These are phyloP conservation scores for Turritis glabra DNA, from an alignment of 345 rosid genomes.

Conservation along the genomic window DNA sequence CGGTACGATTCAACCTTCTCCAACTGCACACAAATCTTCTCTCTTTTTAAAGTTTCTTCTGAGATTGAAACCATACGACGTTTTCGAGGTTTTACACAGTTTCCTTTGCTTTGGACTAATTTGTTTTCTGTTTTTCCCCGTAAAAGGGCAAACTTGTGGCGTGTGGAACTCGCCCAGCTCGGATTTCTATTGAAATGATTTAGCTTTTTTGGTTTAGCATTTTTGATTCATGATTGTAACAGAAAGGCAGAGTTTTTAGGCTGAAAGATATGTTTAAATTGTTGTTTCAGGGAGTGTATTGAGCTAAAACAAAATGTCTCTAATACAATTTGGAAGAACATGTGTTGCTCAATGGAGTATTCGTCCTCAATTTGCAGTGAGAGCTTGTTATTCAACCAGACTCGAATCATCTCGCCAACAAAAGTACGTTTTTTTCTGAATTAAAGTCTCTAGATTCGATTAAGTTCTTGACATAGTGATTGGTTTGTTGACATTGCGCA, in stretches of 20 bases:
- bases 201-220: no score
- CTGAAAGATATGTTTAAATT: background rate
- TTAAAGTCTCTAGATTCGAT: background rate
- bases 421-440: constrained; percentile 40
- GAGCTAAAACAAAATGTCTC: constrained; percentile 62
- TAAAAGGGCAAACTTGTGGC: background rate
- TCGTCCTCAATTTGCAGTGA: constrained; percentile 51
- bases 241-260: background rate
- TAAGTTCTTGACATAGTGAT: background rate
- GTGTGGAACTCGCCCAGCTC: no score
- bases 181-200: background rate
- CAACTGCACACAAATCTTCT: no score
- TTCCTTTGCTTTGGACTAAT: background rate
- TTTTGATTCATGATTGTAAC: background rate
- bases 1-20: no score
- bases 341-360: constrained; percentile 77
- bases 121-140: no score
- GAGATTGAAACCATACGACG: no score
- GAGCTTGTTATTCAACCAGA: constrained; percentile 47
- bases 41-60: no score
- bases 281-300: constrained; percentile 34
- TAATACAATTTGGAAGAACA: constrained; percentile 71
- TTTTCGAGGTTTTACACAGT: background rate
- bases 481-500: no score
- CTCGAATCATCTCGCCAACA: constrained; percentile 33